Conservation (phyloP, 2,329 filamentous ascomycete genomes). For the Leptosphaerulina australis region DNA sequence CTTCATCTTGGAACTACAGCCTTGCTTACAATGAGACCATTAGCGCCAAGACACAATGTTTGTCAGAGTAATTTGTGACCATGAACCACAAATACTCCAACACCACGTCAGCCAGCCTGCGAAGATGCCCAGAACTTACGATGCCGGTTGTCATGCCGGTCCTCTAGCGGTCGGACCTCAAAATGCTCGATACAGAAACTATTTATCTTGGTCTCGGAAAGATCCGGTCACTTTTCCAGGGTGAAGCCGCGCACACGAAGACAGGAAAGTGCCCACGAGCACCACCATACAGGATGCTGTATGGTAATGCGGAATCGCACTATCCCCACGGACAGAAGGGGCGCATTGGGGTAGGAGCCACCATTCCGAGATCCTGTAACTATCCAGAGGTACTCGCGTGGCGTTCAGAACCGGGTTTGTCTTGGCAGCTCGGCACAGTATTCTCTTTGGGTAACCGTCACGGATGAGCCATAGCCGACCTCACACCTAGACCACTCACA, state of each 20-base stretch:
- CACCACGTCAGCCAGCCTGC: constrained; percentile 1
- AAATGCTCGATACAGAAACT: constrained; percentile 4
- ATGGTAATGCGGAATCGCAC: constrained; percentile 3
- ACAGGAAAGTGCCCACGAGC: constrained; percentile 13
- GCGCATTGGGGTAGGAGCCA: constrained; percentile 6
- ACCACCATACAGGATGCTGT: background rate
- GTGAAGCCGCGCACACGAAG: background rate
- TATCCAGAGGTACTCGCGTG: constrained; percentile 18
- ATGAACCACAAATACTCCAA: background rate
- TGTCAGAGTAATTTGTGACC: background rate
- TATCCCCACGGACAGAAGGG: constrained; percentile 12
- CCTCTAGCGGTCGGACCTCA: background rate
- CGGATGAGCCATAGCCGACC: constrained; percentile 30
- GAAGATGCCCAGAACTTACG: background rate
- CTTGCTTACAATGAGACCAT: background rate
- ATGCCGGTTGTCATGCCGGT: constrained; percentile 4
- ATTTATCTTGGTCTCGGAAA: constrained; percentile 6
- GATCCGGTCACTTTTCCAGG: constrained; percentile 1
- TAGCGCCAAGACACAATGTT: constrained; percentile 5
- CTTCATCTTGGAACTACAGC: too few species aligned
- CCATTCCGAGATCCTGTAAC: constrained; percentile 1
- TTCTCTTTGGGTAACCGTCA: constrained; percentile 24
- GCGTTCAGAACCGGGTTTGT: constrained; percentile 15
- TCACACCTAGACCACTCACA: constrained; percentile 19
- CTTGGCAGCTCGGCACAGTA: constrained; percentile 26